These are phyloP conservation scores for Lizonia empirigonia DNA, from an alignment of 2,329 filamentous ascomycete species.

Conservation along the genomic window DNA sequence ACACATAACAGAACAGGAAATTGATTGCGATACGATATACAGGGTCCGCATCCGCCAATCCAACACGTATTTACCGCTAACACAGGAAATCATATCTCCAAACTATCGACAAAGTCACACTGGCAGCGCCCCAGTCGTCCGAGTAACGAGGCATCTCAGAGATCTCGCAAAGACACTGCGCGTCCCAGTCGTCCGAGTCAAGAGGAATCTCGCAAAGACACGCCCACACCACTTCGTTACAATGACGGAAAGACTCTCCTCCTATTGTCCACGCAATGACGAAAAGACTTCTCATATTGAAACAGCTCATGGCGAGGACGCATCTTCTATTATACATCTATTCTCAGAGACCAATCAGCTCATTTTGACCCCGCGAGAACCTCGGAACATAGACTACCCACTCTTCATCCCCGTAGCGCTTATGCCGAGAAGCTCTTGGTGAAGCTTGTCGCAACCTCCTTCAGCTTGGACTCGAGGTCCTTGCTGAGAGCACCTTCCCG, in stretches of 20 bases:
- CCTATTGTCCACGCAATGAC: conserved; percentile 26
- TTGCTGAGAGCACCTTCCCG: conserved; percentile 97
- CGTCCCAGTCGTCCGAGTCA: no score
- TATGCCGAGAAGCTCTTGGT: conserved; percentile 83
- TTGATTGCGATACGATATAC: conserved; percentile 38
- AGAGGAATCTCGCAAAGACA: no score
- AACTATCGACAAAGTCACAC: conserved; percentile 16
- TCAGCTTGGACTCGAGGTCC: conserved; percentile 83
- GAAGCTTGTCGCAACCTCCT: conserved; percentile 77
- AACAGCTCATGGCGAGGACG: conserved; percentile 48
- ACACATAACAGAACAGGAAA: conserved; percentile 23
- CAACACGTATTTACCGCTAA: conserved; percentile 36
- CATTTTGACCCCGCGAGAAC: conserved; percentile 44
- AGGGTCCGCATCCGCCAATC: conserved; percentile 28
- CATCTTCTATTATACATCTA: conserved; percentile 51
- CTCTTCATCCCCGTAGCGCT: conserved; percentile 38
- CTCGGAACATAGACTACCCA: conserved; percentile 46
- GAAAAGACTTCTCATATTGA: conserved; percentile 47
- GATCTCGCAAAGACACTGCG: no score
- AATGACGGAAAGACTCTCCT: no score
- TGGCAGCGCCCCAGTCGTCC: conserved; percentile 15
- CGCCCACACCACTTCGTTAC: no score
- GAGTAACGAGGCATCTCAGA: conserved; percentile 34
- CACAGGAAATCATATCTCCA: conserved; percentile 31
- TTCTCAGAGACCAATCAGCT: conserved; percentile 47